Conservation (phyloP, 2,329 filamentous ascomycete species). For the Onygena corvina region DNA sequence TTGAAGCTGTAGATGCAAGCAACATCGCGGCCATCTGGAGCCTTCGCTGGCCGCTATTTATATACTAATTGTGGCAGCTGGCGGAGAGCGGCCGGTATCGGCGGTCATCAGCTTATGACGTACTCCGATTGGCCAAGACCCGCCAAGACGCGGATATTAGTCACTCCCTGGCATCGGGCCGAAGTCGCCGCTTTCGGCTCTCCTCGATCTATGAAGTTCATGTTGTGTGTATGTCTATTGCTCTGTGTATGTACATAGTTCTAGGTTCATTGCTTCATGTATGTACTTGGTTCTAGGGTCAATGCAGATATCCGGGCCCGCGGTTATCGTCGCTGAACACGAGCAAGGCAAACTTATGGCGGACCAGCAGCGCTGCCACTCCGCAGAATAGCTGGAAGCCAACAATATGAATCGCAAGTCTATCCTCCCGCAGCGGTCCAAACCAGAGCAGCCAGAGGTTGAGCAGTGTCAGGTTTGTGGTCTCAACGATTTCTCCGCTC, state of each 20-base stretch:
- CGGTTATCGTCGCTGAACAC: slow-evolving; percentile 83
- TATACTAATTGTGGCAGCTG: neutral
- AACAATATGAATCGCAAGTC: slow-evolving; percentile 66
- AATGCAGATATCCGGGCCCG: slow-evolving; percentile 18
- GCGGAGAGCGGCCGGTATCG: slow-evolving; percentile 13
- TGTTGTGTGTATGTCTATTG: neutral
- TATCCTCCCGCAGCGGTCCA: slow-evolving; percentile 78
- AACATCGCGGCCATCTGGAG: neutral
- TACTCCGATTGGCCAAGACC: slow-evolving; percentile 11
- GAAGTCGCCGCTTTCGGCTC: slow-evolving; percentile 2
- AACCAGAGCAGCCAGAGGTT: slow-evolving; percentile 96
- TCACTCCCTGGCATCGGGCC: slow-evolving; percentile 8
- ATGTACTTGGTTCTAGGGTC: neutral
- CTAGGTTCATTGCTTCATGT: neutral
- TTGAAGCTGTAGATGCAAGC: neutral
- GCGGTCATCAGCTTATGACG: slow-evolving; percentile 9
- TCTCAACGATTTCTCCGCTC: slow-evolving; percentile 61
- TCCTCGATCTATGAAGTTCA: neutral
- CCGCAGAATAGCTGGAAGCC: slow-evolving; percentile 65
- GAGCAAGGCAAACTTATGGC: slow-evolving; percentile 73
- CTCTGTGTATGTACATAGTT: neutral
- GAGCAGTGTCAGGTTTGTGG: slow-evolving; percentile 80
- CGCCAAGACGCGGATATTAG: slow-evolving; percentile 2
- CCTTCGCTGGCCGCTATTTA: slow-evolving; percentile 8
- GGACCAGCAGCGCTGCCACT: slow-evolving; percentile 67